Base-by-base conservation (phyloP, 2,329 filamentous ascomycete species). In the Paraphoma chrysanthemicola region DNA sequence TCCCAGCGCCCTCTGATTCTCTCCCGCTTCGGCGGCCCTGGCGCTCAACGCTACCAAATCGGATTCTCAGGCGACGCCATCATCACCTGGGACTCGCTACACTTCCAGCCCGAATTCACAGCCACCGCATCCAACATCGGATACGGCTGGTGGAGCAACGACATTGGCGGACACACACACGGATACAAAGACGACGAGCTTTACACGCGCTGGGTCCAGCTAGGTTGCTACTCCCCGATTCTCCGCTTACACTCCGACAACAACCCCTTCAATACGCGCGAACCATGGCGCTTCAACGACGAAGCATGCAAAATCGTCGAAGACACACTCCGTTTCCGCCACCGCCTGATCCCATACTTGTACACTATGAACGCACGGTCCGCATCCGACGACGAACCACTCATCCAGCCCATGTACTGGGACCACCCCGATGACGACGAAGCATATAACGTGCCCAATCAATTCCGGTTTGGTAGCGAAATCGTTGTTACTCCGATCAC, bases 131-230 rank as follows among this genome's bases (percentile, higher is more conserved):
- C 85, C 9, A 89, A 90, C 69, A 87, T 89, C 56, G 87, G 87
- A 0, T 89, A 86, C 59, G 87, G 86, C 2, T 89, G 86, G 86
- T 89, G 87, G 87, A 86, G 83, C 48, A 86, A 89, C 68, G 87
- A 89, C 60, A 87, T 89, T 29, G 87, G 87, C n/a, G 87, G 87
- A 0, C 87, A 89, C 67, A 83, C 85, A 63, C 68, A 73, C 2
- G 87, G 87, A 4, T 74, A 73, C 39, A 81, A 83, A 6, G 84
- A 86, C 48, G 86, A 88, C 48, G 85, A 89, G 63, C 76, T 88
- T 7, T 79, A 81, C 1, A 80, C 83, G 1, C 80, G 87, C 16
- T 89, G 86, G 87, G 79, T 87, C 0, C 87, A 89, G 66, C 78
- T 85, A 2, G 87, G 86, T 5, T 82, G 81, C 44, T 87, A 86